phyloP scores from a whole-genome alignment of 1,284 basidiomycete species.

The Puccinia sorghi region DNA sequence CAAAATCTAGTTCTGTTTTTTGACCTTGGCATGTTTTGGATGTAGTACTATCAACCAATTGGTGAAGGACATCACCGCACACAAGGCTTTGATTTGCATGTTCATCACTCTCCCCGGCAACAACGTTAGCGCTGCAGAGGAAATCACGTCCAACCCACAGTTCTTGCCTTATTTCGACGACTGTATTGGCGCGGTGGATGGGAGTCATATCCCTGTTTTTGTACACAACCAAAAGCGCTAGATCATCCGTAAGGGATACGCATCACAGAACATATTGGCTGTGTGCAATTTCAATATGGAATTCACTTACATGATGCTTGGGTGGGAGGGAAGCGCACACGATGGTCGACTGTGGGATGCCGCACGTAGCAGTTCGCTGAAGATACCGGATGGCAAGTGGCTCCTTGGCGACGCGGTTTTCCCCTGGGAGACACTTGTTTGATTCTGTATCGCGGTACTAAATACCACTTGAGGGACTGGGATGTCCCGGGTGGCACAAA shows the following conservation, averaged over 20 bases:
- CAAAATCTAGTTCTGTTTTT: not conserved
- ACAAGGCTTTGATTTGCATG: not conserved
- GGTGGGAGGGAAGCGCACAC: constrained; percentile 31
- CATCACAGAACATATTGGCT: constrained; percentile 27
- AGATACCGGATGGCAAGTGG: constrained; percentile 6
- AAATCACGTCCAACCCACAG: not conserved
- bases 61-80: not conserved
- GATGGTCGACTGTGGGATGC: constrained; percentile 14
- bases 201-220: not conserved
- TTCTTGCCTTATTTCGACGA: constrained; percentile 16
- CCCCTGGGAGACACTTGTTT: constrained; percentile 6
- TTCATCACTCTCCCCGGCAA: not conserved
- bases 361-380: not conserved
- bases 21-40: not conserved
- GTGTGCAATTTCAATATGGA: constrained; percentile 23
- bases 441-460: not conserved
- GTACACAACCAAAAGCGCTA: not conserved
- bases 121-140: not conserved
- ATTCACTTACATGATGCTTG: constrained; percentile 14
- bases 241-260: constrained; percentile 5
- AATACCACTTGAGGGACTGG: constrained; percentile 20
- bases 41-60: constrained; percentile 14
- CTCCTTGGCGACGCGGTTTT: constrained; percentile 11
- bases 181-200: not conserved
- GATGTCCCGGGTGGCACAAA: constrained; percentile 4